Percentiles rank a stretch among this genome's conserved stretches.
phyloP scores from a whole-genome alignment of 768 basidiomycete genomes.

The Neoboletus magnificus region DNA sequence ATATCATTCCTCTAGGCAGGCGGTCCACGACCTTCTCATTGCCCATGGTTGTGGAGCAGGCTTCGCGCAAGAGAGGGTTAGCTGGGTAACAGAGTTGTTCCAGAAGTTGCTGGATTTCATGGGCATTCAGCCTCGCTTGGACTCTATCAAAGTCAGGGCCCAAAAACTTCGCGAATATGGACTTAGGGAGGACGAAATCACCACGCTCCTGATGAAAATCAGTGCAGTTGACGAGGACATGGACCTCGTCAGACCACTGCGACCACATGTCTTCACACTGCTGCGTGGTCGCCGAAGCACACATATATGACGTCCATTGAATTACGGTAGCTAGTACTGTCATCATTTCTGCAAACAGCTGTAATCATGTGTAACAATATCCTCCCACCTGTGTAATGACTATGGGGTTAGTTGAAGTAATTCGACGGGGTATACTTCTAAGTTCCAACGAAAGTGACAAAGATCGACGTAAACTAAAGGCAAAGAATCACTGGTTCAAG shows the following conservation, averaged over 20 bases:
- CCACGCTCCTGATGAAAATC: constrained; percentile 18
- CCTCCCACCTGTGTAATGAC: constrained; percentile 4
- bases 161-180: constrained; percentile 29
- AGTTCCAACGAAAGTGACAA: background rate
- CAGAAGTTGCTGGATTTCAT: constrained; percentile 21
- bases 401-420: background rate
- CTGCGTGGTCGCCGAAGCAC: constrained; percentile 11
- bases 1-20: constrained; percentile 21
- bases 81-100: constrained; percentile 25
- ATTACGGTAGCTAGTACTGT: too few relatives aligned
- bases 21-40: constrained; percentile 22
- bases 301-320: constrained; percentile 4
- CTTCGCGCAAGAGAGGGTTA: constrained; percentile 22
- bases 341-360: too few relatives aligned
- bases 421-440: background rate
- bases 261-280: constrained; percentile 1
- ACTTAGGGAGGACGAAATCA: constrained; percentile 22
- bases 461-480: background rate
- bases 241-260: constrained; percentile 3
- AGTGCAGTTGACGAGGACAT: constrained; percentile 22
- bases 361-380: constrained; percentile 3
- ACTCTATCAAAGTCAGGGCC: constrained; percentile 20
- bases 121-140: constrained; percentile 19
- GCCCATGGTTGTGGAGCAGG: constrained; percentile 14
- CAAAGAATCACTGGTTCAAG: background rate